phyloP scores from a whole-genome alignment of 139 green algal genomes.

The Ostreobium quekettii region DNA sequence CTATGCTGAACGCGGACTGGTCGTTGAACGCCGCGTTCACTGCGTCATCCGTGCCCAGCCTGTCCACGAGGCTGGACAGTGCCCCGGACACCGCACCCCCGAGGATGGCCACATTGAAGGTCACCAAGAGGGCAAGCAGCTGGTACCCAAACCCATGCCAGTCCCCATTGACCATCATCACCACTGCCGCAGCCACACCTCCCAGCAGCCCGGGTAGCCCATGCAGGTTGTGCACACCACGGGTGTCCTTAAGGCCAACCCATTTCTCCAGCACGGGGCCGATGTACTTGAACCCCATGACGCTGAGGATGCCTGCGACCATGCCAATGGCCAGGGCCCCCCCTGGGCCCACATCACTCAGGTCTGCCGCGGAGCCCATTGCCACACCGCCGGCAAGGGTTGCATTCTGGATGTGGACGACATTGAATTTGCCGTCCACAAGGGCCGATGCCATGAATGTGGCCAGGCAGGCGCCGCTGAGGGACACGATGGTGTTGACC shows the following conservation, averaged over 20 bases:
- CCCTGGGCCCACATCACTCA: slow-evolving; percentile 28
- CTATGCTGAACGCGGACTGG: no score
- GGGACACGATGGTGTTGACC: slow-evolving; percentile 49
- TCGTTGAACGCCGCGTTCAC: no score
- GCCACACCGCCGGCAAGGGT: slow-evolving; percentile 56
- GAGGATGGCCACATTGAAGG: no score
- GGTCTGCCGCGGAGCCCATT: slow-evolving; percentile 44
- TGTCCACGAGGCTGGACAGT: no score
- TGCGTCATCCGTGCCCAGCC: no score
- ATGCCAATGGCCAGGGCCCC: slow-evolving; percentile 42
- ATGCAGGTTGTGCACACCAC: slow-evolving; percentile 61
- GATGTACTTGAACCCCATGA: slow-evolving; percentile 36
- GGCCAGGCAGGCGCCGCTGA: slow-evolving; percentile 36
- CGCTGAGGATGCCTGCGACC: slow-evolving; percentile 32
- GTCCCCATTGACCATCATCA: no score
- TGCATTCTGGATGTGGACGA: slow-evolving; percentile 48
- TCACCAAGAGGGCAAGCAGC: no score
- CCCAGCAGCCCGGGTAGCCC: slow-evolving; percentile 38
- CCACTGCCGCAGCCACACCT: no score
- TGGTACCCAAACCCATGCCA: no score
- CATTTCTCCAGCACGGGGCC: slow-evolving; percentile 35
- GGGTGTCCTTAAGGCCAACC: slow-evolving; percentile 52
- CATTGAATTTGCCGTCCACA: slow-evolving; percentile 33
- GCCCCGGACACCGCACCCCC: no score
- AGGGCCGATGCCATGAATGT: slow-evolving; percentile 36